Base-by-base conservation (phyloP, 768 basidiomycete genomes). In the Naematelia aurantialba region DNA sequence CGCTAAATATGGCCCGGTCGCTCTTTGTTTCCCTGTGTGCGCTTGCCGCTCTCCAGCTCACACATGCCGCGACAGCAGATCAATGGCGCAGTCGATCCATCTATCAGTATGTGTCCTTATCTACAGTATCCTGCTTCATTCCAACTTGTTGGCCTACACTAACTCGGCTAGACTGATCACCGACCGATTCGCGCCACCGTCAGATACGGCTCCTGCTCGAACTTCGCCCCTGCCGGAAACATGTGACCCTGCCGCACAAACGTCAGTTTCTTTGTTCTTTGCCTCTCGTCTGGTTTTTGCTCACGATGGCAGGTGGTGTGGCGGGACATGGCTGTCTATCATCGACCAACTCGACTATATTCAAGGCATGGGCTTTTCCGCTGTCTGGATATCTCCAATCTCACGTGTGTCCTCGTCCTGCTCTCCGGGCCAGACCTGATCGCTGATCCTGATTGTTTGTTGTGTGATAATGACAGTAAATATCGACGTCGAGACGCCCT, bases 271-370 rank as follows among this genome's bases (percentile, higher is more conserved):
- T 24, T 25, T 30, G 14, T 19, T 29, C 49, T 5, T 3, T 2
- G 39, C 39, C 17, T 8, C 27, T 42, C 30, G 2, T 19, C 19
- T 17, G 2, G n/a, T n/a, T n/a, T n/a, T n/a, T 45, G 39, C 39
- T 54, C 11, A 58, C 45, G 4, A 11, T 8, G 2, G 22, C 19
- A 69, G 67, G 0, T 89, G 84, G 82, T 91, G 89, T 60, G 89
- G 89, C 17, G 89, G 89, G 3, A 89, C 85, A 24, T 91, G 88
- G 88, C 52, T 65, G 48, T 84, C 84, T 10, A 84, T 91, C 67
- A 84, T 82, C 58, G 81, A 86, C 61, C 88, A 88, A 71, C 80
- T 91, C 13, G 89, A 91, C 71, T 92, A 91, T 70, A 85, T 92
- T 49, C 87, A 91, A 66, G 76, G 84, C 62, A 87, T 87, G 58